A percentile compares a stretch with the other conserved stretches of the same genome.
Conservation (phyloP, 192 early-diverging fungal species). For the Coemansia sp. region DNA sequence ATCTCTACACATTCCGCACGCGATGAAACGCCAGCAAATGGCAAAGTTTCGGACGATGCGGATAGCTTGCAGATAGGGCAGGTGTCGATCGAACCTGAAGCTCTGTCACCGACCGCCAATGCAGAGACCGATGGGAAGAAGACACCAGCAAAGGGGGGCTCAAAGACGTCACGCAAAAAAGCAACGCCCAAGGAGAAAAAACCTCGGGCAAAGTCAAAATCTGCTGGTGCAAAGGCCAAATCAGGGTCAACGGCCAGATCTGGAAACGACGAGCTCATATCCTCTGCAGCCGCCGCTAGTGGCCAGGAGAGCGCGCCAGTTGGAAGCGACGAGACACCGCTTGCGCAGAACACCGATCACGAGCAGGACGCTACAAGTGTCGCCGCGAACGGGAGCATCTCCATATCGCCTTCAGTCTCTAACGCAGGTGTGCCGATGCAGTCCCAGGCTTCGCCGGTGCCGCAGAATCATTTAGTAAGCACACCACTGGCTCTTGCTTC, state of each 20-base stretch:
- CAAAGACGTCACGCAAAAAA: conserved; percentile 22
- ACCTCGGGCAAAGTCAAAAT: conserved; percentile 29
- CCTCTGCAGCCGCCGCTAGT: not conserved
- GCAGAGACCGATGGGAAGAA: conserved; percentile 6
- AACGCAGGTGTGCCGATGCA: not conserved
- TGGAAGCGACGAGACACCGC: conserved; percentile 22
- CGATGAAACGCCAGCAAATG: not conserved
- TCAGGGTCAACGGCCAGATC: conserved; percentile 5
- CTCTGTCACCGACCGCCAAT: not conserved
- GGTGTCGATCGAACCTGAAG: not conserved
- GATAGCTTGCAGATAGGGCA: not conserved
- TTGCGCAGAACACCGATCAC: conserved; percentile 12
- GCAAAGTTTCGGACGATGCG: not conserved
- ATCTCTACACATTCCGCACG: not conserved
- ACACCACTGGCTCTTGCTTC: not conserved
- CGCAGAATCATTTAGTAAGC: not conserved
- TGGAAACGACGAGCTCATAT: conserved; percentile 9
- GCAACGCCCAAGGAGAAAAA: conserved; percentile 37
- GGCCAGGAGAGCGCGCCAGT: not conserved
- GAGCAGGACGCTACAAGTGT: not conserved
- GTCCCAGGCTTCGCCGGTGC: not conserved
- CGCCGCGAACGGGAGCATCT: conserved; percentile 1
- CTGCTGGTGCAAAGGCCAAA: conserved; percentile 16
- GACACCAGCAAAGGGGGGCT: conserved; percentile 18
- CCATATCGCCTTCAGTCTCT: not conserved